Evolutionary conservation across 352 stramenopile genomes (phyloP), one percentile per base, ranked within the genome.

Genomic region (Phytopythium cucurbitacearum): DNA sequence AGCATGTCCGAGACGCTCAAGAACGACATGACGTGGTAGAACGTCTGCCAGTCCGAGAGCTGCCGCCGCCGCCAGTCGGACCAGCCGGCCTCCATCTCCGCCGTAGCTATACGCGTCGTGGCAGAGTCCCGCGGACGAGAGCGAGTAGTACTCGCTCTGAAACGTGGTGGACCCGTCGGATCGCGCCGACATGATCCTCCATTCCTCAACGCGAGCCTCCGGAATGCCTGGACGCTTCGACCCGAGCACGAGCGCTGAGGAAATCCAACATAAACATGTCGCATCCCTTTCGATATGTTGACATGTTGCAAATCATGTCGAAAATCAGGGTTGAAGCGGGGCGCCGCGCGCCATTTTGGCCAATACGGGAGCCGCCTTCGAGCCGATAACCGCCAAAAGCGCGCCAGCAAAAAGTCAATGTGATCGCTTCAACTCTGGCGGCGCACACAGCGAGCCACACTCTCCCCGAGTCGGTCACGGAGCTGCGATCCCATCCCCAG

Each of bases 1-100:
- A 91, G 62, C 69, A 91, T 81, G 0, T 78, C 81, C 4, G 78
- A 83, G 58, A 78, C 81, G 11, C 77, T 80, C 55, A 87, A 85
- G 62, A 84, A 91, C 35, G 81, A 89, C 54, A 89, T 60, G 45
- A 91, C 50, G 46, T 89, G 81, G 51, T 73, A 88, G 39, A 74
- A 72, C 13, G 69, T 78, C 72, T 91, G 76, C 76, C 73, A 87
- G 48, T 72, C 66, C 37, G 67, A 74, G 13, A 90, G 62, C 12
- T 69, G 60, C 42, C 51, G 43, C n/a, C 37, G 43, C 48, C 11
- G 36, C 8, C 4, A 15, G 35, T 28, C 13, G 16, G 21, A 28
- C 21, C 36, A 0, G 36, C 2, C 36, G n/a, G 37, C n/a, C 8
- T 21, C 35, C 7, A 36, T 28, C 33, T 5, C 41, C 0, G 0